Evolutionary conservation across 139 green algal genomes (phyloP), one percentile per base, ranked within the genome.

Genomic region (Haematococcus lacustris): DNA sequence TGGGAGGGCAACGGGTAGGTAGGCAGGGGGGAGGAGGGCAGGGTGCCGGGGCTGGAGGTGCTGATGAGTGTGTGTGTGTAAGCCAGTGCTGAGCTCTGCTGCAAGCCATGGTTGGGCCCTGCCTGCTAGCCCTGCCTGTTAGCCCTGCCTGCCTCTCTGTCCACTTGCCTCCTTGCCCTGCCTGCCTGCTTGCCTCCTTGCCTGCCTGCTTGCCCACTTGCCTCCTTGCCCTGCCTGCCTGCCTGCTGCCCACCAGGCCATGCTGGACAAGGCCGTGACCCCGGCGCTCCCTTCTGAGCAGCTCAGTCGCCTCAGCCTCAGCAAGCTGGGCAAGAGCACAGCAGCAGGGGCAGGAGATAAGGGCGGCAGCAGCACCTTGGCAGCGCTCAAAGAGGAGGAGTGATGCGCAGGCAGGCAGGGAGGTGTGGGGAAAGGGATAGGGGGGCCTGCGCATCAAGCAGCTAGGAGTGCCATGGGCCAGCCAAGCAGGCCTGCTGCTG

Each of bases 251-350:
- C 26, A 43, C 33, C 77, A 83, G 73, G 61, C 63, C 3, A 65
- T 83, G 43, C 73, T 83, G 59, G 78, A 83, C 66, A 66, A 68
- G 34, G 73, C 78, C 1, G 70, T 69, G 28, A 76, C n/a, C 1
- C 25, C 61, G 0, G 23, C 70, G 3, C 17, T 80, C 64, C 73
- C 78, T 32, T 75, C 66, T 35, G 78, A 83, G 57, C 65, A 80
- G 47, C 30, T 83, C 2, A 71, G 39, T n/a, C 78, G 78, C 0
- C 26, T 83, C 28, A 68, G 41, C 35, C 65, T 83, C 2, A 38
- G 43, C 47, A 79, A 79, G 69, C 65, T 82, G 38, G 21, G 13
- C 47, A 57, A 57, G 47, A 21, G 21, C 53, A 26, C 4, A 9
- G 53, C 9, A 9, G 53, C 53, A 21, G 26, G 23, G 4, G 26